Conservation (phyloP, 148 eudicot species). For the Polygonum maritimum region DNA sequence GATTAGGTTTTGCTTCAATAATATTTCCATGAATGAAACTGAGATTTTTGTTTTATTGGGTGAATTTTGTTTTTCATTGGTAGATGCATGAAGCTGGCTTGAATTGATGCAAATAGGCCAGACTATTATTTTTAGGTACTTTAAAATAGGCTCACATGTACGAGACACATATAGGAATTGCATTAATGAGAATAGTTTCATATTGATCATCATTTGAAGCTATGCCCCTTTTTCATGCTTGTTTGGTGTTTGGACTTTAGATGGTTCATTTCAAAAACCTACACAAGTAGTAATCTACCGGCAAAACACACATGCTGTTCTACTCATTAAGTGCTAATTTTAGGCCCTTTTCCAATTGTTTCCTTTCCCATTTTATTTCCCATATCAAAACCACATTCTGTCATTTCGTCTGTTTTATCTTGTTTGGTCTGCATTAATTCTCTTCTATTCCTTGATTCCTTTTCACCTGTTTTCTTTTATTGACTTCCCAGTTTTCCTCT, state of each 20-base stretch:
- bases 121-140: background rate
- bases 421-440: background rate
- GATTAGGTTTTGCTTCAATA: too few species aligned
- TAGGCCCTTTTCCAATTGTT: conserved; percentile 1
- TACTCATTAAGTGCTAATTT: background rate
- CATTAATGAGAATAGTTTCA: background rate
- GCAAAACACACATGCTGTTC: background rate
- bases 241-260: background rate
- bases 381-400: background rate
- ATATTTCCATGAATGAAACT: too few species aligned
- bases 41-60: too few species aligned
- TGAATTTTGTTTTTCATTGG: too few species aligned
- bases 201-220: background rate
- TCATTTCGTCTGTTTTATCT: background rate
- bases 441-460: background rate
- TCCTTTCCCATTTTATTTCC: background rate
- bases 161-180: background rate
- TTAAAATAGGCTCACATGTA: background rate
- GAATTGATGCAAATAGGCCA: background rate
- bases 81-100: background rate
- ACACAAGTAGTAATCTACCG: background rate
- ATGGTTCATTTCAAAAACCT: background rate
- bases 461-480: background rate
- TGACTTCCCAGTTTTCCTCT: background rate
- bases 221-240: background rate